These are phyloP conservation scores for Phtheirospermum japonicum DNA, from an alignment of 257 asterid genomes.

Conservation along the genomic window DNA sequence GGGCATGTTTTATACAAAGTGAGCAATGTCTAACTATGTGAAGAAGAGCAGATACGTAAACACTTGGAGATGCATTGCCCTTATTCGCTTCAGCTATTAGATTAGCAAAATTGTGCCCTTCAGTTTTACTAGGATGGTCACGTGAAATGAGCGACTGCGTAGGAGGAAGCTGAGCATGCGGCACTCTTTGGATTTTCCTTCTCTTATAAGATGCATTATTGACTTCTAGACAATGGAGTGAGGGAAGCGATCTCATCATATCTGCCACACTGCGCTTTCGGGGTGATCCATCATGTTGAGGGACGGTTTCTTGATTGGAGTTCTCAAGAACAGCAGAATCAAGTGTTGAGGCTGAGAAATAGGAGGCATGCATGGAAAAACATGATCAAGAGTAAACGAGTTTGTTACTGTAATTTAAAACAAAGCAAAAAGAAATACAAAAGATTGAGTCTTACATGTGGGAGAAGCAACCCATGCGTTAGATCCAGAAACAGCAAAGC, in stretches of 20 bases:
- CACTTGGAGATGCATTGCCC: conserved; percentile 78
- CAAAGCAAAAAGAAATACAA: conserved; percentile 19
- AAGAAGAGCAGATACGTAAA: conserved; percentile 76
- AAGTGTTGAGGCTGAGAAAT: conserved; percentile 50
- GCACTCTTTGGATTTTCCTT: conserved; percentile 48
- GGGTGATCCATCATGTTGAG: conserved; percentile 43
- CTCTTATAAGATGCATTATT: conserved; percentile 57
- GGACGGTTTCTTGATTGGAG: conserved; percentile 41
- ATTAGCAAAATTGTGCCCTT: conserved; percentile 56
- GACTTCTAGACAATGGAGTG: conserved; percentile 51
- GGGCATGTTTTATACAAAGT: conserved; percentile 92
- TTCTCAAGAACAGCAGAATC: conserved; percentile 47
- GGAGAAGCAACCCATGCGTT: conserved; percentile 60
- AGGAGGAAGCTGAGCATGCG: conserved; percentile 40
- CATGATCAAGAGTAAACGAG: conserved; percentile 19
- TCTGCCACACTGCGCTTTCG: conserved; percentile 77
- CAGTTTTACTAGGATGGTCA: conserved; percentile 49
- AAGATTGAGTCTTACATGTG: conserved; percentile 45
- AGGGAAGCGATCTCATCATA: conserved; percentile 65
- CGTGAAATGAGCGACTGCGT: conserved; percentile 41
- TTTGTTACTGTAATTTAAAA: conserved; percentile 19
- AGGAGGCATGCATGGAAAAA: conserved; percentile 27
- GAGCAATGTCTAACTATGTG: conserved; percentile 95
- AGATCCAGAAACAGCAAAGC: conserved; percentile 45
- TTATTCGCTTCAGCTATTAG: conserved; percentile 86